Evolutionary conservation across 306 rosid species (phyloP).

Genomic region (Glycine latifolia): DNA sequence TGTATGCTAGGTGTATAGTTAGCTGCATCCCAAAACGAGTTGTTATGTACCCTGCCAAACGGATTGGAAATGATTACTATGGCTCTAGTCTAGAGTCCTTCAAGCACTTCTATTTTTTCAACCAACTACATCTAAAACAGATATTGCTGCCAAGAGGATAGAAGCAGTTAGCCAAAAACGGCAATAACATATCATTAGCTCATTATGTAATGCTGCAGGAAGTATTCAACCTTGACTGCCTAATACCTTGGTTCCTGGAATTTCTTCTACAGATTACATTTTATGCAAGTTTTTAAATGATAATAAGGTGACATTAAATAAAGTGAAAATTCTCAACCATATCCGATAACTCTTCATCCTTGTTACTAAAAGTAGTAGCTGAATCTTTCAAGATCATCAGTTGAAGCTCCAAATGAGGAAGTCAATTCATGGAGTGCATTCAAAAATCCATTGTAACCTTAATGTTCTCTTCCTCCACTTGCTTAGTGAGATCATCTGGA

Average conservation of each 20-base stretch:
- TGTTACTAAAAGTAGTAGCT: constrained; percentile 59
- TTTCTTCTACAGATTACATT: constrained; percentile 32
- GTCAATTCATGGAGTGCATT: constrained; percentile 82
- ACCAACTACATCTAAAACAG: constrained; percentile 29
- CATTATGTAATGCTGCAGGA: constrained; percentile 24
- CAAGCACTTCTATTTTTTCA: background rate
- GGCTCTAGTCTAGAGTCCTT: background rate
- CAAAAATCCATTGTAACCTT: constrained; percentile 90
- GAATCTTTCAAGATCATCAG: constrained; percentile 96
- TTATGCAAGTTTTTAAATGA: constrained; percentile 17
- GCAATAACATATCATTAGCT: background rate
- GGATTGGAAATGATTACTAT: background rate
- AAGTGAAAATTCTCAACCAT: too few species aligned
- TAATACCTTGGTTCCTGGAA: constrained; percentile 12
- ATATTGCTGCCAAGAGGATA: constrained; percentile 22
- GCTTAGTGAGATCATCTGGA: constrained; percentile 92
- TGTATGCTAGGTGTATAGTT: background rate
- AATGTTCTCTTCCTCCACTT: constrained; percentile 93
- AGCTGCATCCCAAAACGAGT: background rate
- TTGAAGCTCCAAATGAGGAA: constrained; percentile 98
- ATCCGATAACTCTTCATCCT: constrained; percentile 19
- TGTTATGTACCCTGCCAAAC: background rate
- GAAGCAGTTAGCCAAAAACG: constrained; percentile 1
- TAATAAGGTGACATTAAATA: constrained; percentile 32
- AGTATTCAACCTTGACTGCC: constrained; percentile 16